Evolutionary conservation across 2,329 filamentous ascomycete species (phyloP).

Genomic region (Phyllachora maydis): DNA sequence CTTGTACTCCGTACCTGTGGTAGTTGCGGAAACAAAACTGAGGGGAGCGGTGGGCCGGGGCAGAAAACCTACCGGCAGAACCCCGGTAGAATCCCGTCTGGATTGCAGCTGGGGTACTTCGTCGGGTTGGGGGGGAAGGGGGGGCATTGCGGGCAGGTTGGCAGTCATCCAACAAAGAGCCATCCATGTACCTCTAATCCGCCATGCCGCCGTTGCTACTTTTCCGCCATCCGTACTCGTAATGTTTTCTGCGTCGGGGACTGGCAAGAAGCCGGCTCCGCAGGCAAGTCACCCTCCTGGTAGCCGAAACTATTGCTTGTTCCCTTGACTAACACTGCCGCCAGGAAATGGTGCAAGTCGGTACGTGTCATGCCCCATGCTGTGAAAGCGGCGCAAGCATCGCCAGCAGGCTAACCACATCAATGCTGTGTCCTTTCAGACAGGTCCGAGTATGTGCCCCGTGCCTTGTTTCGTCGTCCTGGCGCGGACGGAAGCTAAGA

Average conservation of each 20-base stretch:
- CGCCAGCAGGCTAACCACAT: constrained; percentile 2
- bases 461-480: constrained; percentile 9
- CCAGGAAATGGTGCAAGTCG: constrained; percentile 99
- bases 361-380: constrained; percentile 32
- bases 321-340: constrained; percentile 8
- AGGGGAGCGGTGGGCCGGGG: too few species aligned
- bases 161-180: too few species aligned
- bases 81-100: too few species aligned
- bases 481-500: constrained; percentile 4
- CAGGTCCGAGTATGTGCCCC: constrained; percentile 36
- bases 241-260: constrained; percentile 46
- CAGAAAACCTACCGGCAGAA: too few species aligned
- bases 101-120: too few species aligned
- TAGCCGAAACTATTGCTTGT: constrained; percentile 2
- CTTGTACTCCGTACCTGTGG: too few species aligned
- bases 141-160: too few species aligned
- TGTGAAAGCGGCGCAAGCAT: constrained; percentile 1
- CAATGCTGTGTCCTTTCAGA: constrained; percentile 17
- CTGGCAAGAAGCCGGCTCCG: constrained; percentile 48
- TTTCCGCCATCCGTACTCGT: too few species aligned
- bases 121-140: too few species aligned
- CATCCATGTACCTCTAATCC: too few species aligned
- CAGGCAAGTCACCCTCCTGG: constrained; percentile 32
- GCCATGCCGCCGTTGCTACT: too few species aligned
- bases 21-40: too few species aligned